A percentile compares a stretch with the other conserved stretches of the same genome.
These are phyloP conservation scores for Kazachstania martiniae DNA, from an alignment of 805 yeast genomes.

Conservation along the genomic window DNA sequence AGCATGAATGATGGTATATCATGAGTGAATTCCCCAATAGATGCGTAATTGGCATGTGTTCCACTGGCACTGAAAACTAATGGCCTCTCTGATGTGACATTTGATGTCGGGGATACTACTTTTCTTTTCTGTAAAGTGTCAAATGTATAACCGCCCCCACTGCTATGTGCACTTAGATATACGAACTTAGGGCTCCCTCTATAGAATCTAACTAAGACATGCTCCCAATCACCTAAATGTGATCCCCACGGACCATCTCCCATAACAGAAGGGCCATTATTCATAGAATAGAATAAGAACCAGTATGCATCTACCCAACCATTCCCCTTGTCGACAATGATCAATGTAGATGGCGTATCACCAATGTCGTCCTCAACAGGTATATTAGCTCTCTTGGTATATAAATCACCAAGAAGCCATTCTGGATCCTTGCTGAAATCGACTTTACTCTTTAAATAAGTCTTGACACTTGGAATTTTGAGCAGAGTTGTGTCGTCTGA, in stretches of 20 bases:
- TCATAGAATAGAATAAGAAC: constrained; percentile 92
- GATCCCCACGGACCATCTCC: constrained; percentile 96
- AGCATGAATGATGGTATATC: constrained; percentile 52
- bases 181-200: constrained; percentile 70
- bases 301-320: constrained; percentile 94
- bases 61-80: constrained; percentile 86
- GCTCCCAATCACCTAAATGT: constrained; percentile 98
- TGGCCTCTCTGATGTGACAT: no score
- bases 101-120: no score
- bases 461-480: constrained; percentile 11
- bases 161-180: constrained; percentile 98
- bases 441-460: constrained; percentile 48
- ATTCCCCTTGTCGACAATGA: constrained; percentile 86
- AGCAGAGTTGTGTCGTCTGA: background rate
- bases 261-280: constrained; percentile 94
- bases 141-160: constrained; percentile 83
- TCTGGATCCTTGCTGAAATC: constrained; percentile 68
- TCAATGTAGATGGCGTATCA: constrained; percentile 68
- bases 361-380: no score
- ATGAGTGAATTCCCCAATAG: constrained; percentile 88
- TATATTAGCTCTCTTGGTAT: constrained; percentile 54
- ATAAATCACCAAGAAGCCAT: constrained; percentile 63
- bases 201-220: constrained; percentile 73
- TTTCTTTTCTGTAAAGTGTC: constrained; percentile 46
- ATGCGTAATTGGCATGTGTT: constrained; percentile 89